A percentile compares a stretch with the other conserved stretches of the same genome.
These are phyloP conservation scores for Scleroderma bovista DNA, from an alignment of 768 basidiomycete genomes.

Conservation along the genomic window DNA sequence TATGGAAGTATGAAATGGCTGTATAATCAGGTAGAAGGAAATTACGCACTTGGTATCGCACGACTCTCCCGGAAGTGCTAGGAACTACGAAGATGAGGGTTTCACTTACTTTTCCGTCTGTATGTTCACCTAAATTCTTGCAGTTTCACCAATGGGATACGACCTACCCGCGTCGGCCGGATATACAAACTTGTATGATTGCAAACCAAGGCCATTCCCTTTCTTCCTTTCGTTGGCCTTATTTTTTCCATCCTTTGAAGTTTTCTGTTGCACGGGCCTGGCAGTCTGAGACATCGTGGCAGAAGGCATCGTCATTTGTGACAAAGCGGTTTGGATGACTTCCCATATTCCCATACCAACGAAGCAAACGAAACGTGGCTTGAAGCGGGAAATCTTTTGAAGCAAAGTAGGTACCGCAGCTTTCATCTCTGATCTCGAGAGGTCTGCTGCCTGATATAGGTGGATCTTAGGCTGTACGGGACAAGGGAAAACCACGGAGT, in stretches of 20 bases:
- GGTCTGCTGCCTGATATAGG: constrained; percentile 33
- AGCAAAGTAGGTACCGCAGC: constrained; percentile 54
- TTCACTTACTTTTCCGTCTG: constrained; percentile 29
- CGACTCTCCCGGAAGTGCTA: constrained; percentile 71
- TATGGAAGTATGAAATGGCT: constrained; percentile 12
- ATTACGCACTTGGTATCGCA: constrained; percentile 57
- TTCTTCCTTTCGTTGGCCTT: constrained; percentile 4
- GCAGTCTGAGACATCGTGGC: neutral
- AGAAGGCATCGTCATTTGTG: constrained; percentile 21
- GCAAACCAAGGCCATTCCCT: constrained; percentile 16
- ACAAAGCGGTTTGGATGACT: constrained; percentile 31
- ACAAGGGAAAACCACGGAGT: constrained; percentile 1
- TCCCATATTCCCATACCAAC: constrained; percentile 70
- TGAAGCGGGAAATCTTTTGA: constrained; percentile 47
- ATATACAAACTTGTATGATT: constrained; percentile 18
- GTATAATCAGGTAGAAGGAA: neutral
- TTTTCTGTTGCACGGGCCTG: neutral
- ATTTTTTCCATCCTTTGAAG: constrained; percentile 4
- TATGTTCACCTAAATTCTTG: neutral
- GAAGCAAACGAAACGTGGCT: constrained; percentile 70
- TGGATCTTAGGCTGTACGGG: constrained; percentile 1
- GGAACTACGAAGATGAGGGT: constrained; percentile 74
- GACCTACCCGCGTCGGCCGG: constrained; percentile 6
- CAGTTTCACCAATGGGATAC: neutral
- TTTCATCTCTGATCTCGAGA: constrained; percentile 46